phyloP scores from a whole-genome alignment of 83 land plant genomes.

The Picea mariana region DNA sequence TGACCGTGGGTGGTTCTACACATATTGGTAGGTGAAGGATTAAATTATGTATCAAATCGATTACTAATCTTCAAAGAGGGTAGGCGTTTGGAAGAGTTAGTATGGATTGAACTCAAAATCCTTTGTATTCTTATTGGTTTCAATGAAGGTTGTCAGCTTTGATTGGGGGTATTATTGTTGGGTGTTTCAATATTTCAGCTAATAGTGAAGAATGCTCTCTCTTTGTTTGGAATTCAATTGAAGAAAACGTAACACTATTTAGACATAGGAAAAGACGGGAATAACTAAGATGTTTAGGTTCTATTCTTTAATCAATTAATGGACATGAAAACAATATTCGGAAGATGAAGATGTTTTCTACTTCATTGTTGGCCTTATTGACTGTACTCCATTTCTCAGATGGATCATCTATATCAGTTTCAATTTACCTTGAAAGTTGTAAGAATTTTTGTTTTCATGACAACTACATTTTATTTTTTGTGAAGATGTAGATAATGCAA shows the following conservation, averaged over 20 bases:
- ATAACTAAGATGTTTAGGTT: too few species aligned
- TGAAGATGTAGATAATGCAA: constrained; percentile 11
- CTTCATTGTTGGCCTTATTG: background rate
- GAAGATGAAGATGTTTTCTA: background rate
- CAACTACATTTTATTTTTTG: too few species aligned
- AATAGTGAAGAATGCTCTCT: background rate
- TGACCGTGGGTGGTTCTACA: too few species aligned
- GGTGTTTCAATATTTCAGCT: too few species aligned
- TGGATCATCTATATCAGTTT: background rate
- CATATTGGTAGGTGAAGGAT: too few species aligned
- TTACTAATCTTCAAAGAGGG: too few species aligned
- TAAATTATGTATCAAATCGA: too few species aligned
- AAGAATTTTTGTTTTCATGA: background rate
- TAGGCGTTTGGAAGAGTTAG: too few species aligned
- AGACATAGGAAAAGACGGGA: constrained; percentile 4
- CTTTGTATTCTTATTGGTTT: too few species aligned
- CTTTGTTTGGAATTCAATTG: background rate
- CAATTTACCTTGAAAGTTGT: background rate
- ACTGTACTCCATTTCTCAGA: background rate
- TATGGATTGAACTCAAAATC: too few species aligned
- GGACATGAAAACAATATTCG: background rate
- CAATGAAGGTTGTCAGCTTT: too few species aligned
- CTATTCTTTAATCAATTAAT: constrained; percentile 5
- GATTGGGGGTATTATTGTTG: too few species aligned
- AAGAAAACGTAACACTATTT: background rate